A percentile compares a stretch with the other conserved stretches of the same genome.
phyloP scores from a whole-genome alignment of 2,329 filamentous ascomycete species.

The Stachybotrys chlorohalonatus region DNA sequence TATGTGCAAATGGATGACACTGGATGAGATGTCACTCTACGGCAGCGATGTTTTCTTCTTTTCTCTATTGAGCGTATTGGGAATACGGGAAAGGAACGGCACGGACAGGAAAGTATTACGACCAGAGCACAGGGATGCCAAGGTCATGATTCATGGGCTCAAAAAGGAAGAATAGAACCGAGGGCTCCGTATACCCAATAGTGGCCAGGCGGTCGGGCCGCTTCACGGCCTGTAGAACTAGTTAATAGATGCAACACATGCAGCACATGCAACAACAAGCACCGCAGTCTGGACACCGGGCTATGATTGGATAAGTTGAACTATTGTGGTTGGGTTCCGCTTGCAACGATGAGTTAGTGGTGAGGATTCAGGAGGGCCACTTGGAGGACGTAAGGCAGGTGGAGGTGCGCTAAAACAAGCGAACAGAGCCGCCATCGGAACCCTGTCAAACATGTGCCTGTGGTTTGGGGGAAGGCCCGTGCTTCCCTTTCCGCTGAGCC shows the following conservation, averaged over 20 bases:
- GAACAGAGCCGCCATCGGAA: constrained; percentile 15
- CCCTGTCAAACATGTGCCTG: constrained; percentile 22
- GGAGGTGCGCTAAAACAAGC: constrained; percentile 7
- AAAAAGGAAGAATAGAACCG: background rate
- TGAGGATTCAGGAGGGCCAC: background rate
- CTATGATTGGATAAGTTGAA: no score
- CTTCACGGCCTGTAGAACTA: no score
- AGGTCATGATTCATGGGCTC: background rate
- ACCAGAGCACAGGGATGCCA: no score
- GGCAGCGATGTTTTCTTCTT: background rate
- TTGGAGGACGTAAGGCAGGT: background rate
- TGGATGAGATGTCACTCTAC: background rate
- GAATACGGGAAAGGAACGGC: background rate
- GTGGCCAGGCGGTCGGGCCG: no score
- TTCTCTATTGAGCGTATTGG: no score
- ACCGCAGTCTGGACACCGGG: no score
- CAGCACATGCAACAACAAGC: no score
- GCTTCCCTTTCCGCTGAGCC: constrained; percentile 11
- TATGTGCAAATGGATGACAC: background rate
- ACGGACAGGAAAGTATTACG: background rate
- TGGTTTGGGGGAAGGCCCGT: constrained; percentile 6
- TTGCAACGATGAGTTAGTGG: background rate
- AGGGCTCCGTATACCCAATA: no score
- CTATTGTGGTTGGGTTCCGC: no score
- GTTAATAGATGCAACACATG: no score